A percentile compares a stretch with the other conserved stretches of the same genome.
Conservation (phyloP, 2,329 filamentous ascomycete species). For the Pseudofabraea citricarpa region DNA sequence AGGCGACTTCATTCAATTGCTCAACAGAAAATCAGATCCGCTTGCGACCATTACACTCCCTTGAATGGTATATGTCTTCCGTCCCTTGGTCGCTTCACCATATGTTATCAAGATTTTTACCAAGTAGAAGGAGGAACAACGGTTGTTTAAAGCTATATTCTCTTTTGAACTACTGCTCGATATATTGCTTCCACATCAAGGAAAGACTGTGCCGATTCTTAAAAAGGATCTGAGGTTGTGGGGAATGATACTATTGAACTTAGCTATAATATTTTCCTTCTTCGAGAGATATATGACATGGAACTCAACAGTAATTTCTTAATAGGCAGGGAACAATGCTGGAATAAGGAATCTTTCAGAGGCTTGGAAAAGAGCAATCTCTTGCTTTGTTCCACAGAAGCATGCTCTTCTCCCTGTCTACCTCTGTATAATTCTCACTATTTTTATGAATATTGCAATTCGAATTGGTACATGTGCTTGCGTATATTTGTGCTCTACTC, state of each 20-base stretch:
- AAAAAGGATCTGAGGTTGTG: conserved; percentile 19
- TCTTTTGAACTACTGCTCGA: conserved; percentile 19
- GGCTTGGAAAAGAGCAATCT: too few species aligned
- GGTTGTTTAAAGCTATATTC: conserved; percentile 20
- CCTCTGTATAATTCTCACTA: too few species aligned
- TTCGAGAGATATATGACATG: too few species aligned
- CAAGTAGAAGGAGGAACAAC: conserved; percentile 15
- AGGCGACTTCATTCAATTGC: not conserved
- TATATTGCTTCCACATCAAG: conserved; percentile 20
- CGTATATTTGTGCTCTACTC: too few species aligned
- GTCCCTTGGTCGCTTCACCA: conserved; percentile 21
- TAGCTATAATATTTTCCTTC: conserved; percentile 13
- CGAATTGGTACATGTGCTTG: too few species aligned
- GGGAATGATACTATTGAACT: conserved; percentile 12
- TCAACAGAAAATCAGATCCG: conserved; percentile 5
- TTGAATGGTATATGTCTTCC: conserved; percentile 18
- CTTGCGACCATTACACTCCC: conserved; percentile 15
- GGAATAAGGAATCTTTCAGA: too few species aligned
- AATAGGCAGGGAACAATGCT: too few species aligned
- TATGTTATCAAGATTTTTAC: conserved; percentile 21
- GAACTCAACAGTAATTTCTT: too few species aligned
- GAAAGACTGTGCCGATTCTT: conserved; percentile 19
- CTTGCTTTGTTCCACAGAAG: too few species aligned
- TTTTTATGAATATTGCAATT: too few species aligned
- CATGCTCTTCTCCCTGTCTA: too few species aligned